Percentiles rank a stretch among this genome's conserved stretches.
phyloP scores from a whole-genome alignment of 2,329 filamentous ascomycete genomes.

The Periconia macrospinosa region DNA sequence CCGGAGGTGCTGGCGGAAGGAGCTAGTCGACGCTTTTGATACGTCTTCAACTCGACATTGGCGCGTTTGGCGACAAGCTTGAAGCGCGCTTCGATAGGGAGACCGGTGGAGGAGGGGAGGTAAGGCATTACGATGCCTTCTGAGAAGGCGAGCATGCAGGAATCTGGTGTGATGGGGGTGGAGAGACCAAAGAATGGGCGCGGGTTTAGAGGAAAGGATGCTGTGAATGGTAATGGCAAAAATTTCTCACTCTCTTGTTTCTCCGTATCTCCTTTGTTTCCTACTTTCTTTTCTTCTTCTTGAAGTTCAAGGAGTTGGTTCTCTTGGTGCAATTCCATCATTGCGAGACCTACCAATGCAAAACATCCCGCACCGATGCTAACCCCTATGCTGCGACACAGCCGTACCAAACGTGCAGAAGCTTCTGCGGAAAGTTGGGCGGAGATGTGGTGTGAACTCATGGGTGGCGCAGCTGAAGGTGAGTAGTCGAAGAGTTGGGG shows the following conservation, averaged over 20 bases:
- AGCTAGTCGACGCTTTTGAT: constrained; percentile 45
- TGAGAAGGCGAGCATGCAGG: constrained; percentile 52
- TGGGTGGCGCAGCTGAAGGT: constrained; percentile 31
- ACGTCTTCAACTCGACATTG: constrained; percentile 46
- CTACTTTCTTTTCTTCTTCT: not conserved
- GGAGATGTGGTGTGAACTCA: constrained; percentile 38
- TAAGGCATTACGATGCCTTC: constrained; percentile 52
- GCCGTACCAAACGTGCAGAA: constrained; percentile 39
- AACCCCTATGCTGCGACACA: constrained; percentile 43
- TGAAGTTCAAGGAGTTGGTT: constrained; percentile 28
- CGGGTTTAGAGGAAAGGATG: constrained; percentile 52
- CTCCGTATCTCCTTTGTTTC: too few species aligned
- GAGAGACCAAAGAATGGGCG: constrained; percentile 46
- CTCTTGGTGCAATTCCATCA: constrained; percentile 49
- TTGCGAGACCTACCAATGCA: constrained; percentile 48
- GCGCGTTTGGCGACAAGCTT: constrained; percentile 44
- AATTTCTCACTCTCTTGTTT: not conserved
- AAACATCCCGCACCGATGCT: constrained; percentile 51
- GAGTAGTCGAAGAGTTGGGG: constrained; percentile 44
- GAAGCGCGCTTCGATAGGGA: constrained; percentile 44
- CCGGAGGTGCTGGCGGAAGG: not conserved
- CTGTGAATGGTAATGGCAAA: constrained; percentile 41
- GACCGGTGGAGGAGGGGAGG: constrained; percentile 33
- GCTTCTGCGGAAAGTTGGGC: constrained; percentile 35
- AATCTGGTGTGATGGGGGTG: constrained; percentile 42